Evolutionary conservation across 495 filamentous ascomycete species (phyloP).

Genomic region (Tuber indicum): DNA sequence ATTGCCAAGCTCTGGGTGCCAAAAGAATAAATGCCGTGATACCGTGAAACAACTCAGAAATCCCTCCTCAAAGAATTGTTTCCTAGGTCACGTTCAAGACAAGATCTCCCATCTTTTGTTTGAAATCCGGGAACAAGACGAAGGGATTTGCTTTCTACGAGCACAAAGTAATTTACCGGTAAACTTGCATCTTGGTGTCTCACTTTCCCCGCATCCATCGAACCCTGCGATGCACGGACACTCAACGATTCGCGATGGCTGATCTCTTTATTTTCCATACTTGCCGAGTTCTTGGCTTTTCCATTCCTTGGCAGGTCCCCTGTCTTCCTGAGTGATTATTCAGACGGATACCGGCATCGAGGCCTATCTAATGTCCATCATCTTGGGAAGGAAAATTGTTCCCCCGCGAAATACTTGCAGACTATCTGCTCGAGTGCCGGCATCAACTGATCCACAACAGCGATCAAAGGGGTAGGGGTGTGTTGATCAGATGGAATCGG

Average conservation of each 20-base stretch:
- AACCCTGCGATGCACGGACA: constrained; percentile 14
- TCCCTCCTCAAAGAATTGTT: neutral
- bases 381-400: neutral
- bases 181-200: neutral
- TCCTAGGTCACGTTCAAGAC: neutral
- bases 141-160: neutral
- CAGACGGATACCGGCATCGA: neutral
- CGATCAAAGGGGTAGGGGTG: neutral
- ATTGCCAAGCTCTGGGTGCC: too few relatives aligned
- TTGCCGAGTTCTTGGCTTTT: neutral
- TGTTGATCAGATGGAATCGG: neutral
- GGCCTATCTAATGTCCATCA: neutral
- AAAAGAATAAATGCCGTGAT: too few relatives aligned
- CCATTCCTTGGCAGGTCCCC: neutral
- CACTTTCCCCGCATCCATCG: constrained; percentile 24
- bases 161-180: too few relatives aligned
- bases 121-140: neutral
- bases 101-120: neutral
- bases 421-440: neutral
- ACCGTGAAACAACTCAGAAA: too few relatives aligned
- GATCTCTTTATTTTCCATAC: constrained; percentile 1
- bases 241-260: constrained; percentile 21
- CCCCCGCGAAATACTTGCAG: neutral
- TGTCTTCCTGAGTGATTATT: neutral
- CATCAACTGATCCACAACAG: neutral